Conservation (phyloP, 177 flowering plant genomes). For the Tripterygium wilfordii region DNA sequence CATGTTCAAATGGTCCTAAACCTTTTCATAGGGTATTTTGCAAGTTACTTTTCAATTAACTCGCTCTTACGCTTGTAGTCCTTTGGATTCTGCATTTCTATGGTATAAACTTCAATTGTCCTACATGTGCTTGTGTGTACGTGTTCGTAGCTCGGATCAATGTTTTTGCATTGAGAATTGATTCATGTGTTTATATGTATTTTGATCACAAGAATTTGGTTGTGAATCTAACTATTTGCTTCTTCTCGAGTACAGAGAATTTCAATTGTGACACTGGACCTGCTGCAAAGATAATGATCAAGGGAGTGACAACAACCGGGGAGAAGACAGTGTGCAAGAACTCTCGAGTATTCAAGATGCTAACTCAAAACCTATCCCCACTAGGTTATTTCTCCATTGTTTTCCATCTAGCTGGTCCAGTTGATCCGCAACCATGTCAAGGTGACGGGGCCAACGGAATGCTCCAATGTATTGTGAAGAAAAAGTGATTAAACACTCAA, state of each 20-base stretch:
- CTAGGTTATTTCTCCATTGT: constrained; percentile 48
- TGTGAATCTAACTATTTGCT: too few relatives aligned
- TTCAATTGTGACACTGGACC: constrained; percentile 50
- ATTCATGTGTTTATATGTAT: too few relatives aligned
- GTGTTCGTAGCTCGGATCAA: too few relatives aligned
- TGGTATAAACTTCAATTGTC: too few relatives aligned
- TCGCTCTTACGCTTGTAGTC: too few relatives aligned
- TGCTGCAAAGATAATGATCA: constrained; percentile 52
- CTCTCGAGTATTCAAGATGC: constrained; percentile 40
- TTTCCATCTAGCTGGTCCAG: constrained; percentile 69
- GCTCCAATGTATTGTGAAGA: constrained; percentile 57
- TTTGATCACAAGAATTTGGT: too few relatives aligned
- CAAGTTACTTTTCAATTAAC: too few relatives aligned
- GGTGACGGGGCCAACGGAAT: constrained; percentile 55
- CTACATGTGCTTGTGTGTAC: too few relatives aligned
- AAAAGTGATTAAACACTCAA: constrained; percentile 8
- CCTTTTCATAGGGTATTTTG: too few relatives aligned
- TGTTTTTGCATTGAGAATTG: too few relatives aligned
- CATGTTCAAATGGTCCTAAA: too few relatives aligned
- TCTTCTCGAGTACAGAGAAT: constrained; percentile 33
- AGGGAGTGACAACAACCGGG: constrained; percentile 59
- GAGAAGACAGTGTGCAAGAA: constrained; percentile 36
- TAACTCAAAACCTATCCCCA: constrained; percentile 43
- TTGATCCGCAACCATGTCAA: constrained; percentile 32
- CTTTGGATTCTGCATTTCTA: too few relatives aligned